Percentiles rank a stretch among this genome's conserved stretches.
Evolutionary conservation across 306 rosid genomes (phyloP).

Genomic region (Fagus sylvatica): DNA sequence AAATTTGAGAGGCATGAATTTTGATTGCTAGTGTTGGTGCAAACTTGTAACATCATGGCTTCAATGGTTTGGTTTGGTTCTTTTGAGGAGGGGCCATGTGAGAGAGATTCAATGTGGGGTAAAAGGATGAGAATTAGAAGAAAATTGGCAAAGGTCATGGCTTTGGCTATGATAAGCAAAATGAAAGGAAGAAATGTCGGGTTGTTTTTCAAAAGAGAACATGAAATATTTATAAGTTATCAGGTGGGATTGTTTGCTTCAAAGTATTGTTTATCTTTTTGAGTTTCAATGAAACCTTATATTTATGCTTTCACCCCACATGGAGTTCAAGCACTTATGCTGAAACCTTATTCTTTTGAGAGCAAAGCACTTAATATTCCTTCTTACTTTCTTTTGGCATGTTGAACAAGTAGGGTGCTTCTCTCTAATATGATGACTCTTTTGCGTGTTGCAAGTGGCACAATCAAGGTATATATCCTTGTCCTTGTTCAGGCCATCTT

Average conservation of each 20-base stretch:
- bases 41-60: constrained; percentile 59
- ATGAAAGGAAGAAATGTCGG: constrained; percentile 27
- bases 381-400: constrained; percentile 14
- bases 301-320: constrained; percentile 47
- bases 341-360: constrained; percentile 61
- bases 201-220: too few relatives aligned
- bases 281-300: constrained; percentile 35
- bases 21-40: constrained; percentile 56
- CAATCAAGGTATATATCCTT: neutral
- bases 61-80: constrained; percentile 46
- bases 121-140: constrained; percentile 41
- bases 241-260: constrained; percentile 30
- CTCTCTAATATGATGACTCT: neutral
- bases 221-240: constrained; percentile 32
- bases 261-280: constrained; percentile 35
- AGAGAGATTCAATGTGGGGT: constrained; percentile 35
- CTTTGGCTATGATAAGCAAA: constrained; percentile 29
- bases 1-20: constrained; percentile 54
- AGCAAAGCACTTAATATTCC: constrained; percentile 50
- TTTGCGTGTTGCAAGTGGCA: neutral
- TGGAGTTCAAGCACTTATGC: constrained; percentile 54
- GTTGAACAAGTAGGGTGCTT: neutral
- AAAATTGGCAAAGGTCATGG: constrained; percentile 50
- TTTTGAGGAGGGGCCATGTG: constrained; percentile 39
- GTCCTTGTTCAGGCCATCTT: neutral